These are phyloP conservation scores for Diaporthe eres DNA, from an alignment of 2,329 filamentous ascomycete genomes.

Conservation along the genomic window DNA sequence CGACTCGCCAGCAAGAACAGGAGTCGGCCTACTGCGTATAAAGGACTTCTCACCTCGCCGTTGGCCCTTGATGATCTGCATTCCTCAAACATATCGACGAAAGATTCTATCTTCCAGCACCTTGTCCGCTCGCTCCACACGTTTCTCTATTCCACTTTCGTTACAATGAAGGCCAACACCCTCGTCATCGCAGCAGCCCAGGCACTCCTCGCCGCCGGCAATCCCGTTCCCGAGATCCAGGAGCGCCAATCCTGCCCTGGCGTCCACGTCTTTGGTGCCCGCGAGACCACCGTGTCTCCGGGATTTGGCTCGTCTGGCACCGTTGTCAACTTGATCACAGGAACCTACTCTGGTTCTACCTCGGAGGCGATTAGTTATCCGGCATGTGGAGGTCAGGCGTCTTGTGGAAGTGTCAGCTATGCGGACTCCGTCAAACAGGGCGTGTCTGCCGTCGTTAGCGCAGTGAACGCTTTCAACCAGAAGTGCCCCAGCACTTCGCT, in stretches of 20 bases:
- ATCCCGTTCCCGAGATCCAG: constrained; percentile 44
- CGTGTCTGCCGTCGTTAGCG: constrained; percentile 66
- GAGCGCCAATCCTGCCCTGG: constrained; percentile 57
- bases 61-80: background rate
- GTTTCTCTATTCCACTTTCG: background rate
- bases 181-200: constrained; percentile 39
- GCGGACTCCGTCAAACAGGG: constrained; percentile 68
- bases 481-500: constrained; percentile 70
- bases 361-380: constrained; percentile 65
- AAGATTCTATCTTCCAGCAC: background rate
- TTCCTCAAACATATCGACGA: constrained; percentile 3
- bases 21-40: constrained; percentile 8
- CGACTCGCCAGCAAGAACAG: background rate
- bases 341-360: constrained; percentile 60
- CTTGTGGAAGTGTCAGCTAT: constrained; percentile 69
- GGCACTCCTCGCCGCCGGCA: constrained; percentile 41
- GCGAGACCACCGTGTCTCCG: constrained; percentile 61
- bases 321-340: constrained; percentile 61
- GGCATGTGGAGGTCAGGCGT: constrained; percentile 70
- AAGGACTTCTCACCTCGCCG: background rate
- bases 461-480: constrained; percentile 68
- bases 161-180: constrained; percentile 42
- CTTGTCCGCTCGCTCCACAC: background rate
- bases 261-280: constrained; percentile 65
- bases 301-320: constrained; percentile 61